A percentile compares a stretch with the other conserved stretches of the same genome.
These are phyloP conservation scores for Pyrenochaeta sp. DNA, from an alignment of 2,329 filamentous ascomycete genomes.

Conservation along the genomic window DNA sequence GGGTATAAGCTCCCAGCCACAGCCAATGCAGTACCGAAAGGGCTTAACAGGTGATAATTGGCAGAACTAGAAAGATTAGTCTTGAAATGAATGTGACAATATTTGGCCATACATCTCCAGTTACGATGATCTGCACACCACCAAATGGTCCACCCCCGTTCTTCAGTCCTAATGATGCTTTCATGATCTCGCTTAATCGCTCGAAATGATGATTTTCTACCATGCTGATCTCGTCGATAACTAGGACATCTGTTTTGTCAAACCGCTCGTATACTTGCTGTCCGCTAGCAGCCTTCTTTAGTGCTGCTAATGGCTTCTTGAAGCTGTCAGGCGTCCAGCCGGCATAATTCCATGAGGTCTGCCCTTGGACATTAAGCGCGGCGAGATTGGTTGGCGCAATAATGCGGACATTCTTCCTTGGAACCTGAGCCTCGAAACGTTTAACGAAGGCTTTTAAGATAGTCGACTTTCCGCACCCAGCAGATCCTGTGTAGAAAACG, in stretches of 20 bases:
- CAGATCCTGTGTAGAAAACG: slow-evolving; percentile 71
- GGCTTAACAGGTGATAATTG: slow-evolving; percentile 65
- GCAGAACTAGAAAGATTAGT: slow-evolving; percentile 28
- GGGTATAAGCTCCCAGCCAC: slow-evolving; percentile 48
- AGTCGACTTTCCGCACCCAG: slow-evolving; percentile 67
- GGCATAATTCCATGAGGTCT: slow-evolving; percentile 64
- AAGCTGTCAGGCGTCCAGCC: slow-evolving; percentile 61
- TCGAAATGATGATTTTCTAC: slow-evolving; percentile 64
- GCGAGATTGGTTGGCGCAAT: slow-evolving; percentile 68
- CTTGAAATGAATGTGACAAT: background rate
- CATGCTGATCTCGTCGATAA: slow-evolving; percentile 74
- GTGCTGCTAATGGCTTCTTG: slow-evolving; percentile 50
- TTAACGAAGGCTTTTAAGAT: slow-evolving; percentile 60
- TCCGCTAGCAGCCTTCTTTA: slow-evolving; percentile 44
- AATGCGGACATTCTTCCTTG: slow-evolving; percentile 58
- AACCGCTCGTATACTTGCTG: slow-evolving; percentile 50
- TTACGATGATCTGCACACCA: slow-evolving; percentile 64
- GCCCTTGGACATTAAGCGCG: slow-evolving; percentile 64
- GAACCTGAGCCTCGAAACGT: slow-evolving; percentile 44
- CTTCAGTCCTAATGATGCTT: slow-evolving; percentile 39
- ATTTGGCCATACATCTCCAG: slow-evolving; percentile 59
- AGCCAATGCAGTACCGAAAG: slow-evolving; percentile 61
- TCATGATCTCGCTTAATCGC: slow-evolving; percentile 57
- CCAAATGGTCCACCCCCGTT: slow-evolving; percentile 45
- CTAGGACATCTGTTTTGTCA: slow-evolving; percentile 59